Evolutionary conservation across 305 asterid genomes (phyloP).

Genomic region (Rubia balearica): DNA sequence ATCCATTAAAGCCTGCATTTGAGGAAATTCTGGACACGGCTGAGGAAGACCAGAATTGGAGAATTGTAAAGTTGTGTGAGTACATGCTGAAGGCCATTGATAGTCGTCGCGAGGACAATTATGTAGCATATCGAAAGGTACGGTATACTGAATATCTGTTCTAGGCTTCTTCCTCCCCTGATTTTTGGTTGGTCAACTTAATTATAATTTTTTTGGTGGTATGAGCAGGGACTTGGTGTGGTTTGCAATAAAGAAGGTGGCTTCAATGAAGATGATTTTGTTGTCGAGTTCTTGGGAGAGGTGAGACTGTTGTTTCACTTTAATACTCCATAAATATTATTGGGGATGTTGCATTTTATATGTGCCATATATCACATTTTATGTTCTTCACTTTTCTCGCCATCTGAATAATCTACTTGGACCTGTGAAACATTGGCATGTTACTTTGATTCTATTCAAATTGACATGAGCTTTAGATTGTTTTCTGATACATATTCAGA

Average conservation of each 20-base stretch:
- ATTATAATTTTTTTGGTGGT: constrained; percentile 10
- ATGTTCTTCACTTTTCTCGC: background rate
- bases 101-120: constrained; percentile 84
- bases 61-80: constrained; percentile 59
- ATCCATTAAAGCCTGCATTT: constrained; percentile 71
- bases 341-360: constrained; percentile 2
- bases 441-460: background rate
- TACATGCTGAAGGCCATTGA: constrained; percentile 69
- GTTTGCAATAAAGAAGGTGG: constrained; percentile 97
- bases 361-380: background rate
- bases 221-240: constrained; percentile 92
- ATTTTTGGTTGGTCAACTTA: constrained; percentile 4
- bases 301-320: constrained; percentile 32
- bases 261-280: constrained; percentile 84
- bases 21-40: constrained; percentile 64
- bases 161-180: background rate
- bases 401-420: background rate
- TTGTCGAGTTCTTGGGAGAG: constrained; percentile 98
- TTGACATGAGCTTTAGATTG: background rate
- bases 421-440: background rate
- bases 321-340: background rate
- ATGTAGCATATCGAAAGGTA: constrained; percentile 98
- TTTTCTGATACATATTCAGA: background rate
- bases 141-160: constrained; percentile 15
- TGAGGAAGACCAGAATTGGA: constrained; percentile 53